Conservation (phyloP, 352 stramenopile genomes). For the Phytophthora podocarpi region DNA sequence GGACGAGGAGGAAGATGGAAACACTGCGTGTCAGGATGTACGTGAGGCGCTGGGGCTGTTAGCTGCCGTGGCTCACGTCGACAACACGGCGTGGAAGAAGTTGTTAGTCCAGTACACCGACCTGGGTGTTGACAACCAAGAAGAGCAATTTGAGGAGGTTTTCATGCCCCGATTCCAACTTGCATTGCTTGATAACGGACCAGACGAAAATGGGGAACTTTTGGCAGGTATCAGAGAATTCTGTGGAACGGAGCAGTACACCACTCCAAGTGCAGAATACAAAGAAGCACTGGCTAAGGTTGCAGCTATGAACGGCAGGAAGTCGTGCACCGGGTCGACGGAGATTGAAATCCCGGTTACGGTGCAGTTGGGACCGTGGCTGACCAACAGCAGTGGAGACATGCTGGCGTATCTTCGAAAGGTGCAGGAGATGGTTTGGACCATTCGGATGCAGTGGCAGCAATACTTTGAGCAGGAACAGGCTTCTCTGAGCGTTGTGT, state of each 20-base stretch:
- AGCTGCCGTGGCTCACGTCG: slow-evolving; percentile 29
- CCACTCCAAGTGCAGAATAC: slow-evolving; percentile 15
- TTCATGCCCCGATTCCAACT: slow-evolving; percentile 28
- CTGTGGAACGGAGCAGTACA: slow-evolving; percentile 27
- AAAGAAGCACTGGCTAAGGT: slow-evolving; percentile 21
- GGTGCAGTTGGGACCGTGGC: slow-evolving; percentile 27
- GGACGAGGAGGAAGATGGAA: background rate
- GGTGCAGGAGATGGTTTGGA: slow-evolving; percentile 17
- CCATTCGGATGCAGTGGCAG: slow-evolving; percentile 18
- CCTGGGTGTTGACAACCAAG: slow-evolving; percentile 13
- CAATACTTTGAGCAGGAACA: background rate
- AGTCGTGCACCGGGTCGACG: slow-evolving; percentile 14
- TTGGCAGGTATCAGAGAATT: slow-evolving; percentile 19
- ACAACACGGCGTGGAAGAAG: slow-evolving; percentile 29
- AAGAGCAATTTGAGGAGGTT: slow-evolving; percentile 19
- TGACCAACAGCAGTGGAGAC: slow-evolving; percentile 10
- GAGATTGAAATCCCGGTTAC: slow-evolving; percentile 36
- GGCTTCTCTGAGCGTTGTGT: slow-evolving; percentile 18
- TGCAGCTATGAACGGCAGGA: slow-evolving; percentile 11
- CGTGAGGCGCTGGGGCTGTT: slow-evolving; percentile 24
- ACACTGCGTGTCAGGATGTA: slow-evolving; percentile 3
- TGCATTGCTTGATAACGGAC: background rate
- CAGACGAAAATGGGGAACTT: slow-evolving; percentile 9
- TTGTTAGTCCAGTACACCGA: slow-evolving; percentile 18
- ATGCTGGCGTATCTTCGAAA: slow-evolving; percentile 24